These are phyloP conservation scores for Strigomonas oncopelti DNA, from an alignment of 208 protist genomes.

Conservation along the genomic window DNA sequence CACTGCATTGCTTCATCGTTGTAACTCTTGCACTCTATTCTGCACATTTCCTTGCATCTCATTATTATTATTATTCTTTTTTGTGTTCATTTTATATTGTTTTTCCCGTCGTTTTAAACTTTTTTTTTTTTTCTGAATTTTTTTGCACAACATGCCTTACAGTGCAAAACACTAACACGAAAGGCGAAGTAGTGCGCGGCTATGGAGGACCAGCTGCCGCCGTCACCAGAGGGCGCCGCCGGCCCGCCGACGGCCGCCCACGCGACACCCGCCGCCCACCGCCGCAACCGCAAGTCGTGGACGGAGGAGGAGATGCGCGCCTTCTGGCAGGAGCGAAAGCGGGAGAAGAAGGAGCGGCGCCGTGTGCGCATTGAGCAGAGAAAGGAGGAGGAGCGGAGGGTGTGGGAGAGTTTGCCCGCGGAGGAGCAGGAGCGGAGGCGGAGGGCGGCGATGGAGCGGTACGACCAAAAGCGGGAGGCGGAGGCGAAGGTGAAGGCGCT, in stretches of 20 bases:
- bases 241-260: not conserved
- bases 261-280: slow-evolving; percentile 5
- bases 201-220: not conserved
- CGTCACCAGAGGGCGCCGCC: not conserved
- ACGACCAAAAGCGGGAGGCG: slow-evolving; percentile 45
- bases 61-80: slow-evolving; percentile 3
- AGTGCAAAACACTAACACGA: no score
- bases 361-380: slow-evolving; percentile 26
- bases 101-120: not conserved
- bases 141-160: not conserved
- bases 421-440: slow-evolving; percentile 41
- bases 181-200: no score
- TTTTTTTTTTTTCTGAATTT: not conserved
- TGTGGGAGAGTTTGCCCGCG: slow-evolving; percentile 58
- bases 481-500: slow-evolving; percentile 22
- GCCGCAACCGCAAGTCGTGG: slow-evolving; percentile 49
- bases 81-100: not conserved
- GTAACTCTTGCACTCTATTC: not conserved
- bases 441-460: slow-evolving; percentile 30
- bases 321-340: slow-evolving; percentile 65
- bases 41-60: not conserved
- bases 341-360: slow-evolving; percentile 37
- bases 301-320: slow-evolving; percentile 43
- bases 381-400: slow-evolving; percentile 25
- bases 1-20: not conserved